These are phyloP conservation scores for Suillus occidentalis DNA, from an alignment of 768 basidiomycete genomes.

Conservation along the genomic window DNA sequence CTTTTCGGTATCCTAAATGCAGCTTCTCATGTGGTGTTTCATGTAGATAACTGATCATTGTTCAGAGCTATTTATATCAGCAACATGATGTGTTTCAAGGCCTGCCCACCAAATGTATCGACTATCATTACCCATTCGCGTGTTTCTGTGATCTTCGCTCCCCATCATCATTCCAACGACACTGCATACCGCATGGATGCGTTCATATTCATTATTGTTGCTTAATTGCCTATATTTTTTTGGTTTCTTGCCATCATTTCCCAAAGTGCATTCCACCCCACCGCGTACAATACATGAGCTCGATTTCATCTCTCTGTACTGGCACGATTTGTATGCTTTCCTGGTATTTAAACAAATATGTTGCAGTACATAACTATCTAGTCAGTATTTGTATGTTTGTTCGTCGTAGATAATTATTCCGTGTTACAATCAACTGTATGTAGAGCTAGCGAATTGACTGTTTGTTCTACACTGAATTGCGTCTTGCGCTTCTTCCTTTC, in stretches of 20 bases:
- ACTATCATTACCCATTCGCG: conserved; percentile 2
- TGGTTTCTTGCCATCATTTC: conserved; percentile 3
- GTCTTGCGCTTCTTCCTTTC: conserved; percentile 74
- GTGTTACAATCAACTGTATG: not conserved
- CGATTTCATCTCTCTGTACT: not conserved
- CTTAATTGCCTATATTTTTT: conserved; percentile 27
- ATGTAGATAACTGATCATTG: not conserved
- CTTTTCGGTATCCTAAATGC: not conserved
- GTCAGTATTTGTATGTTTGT: conserved; percentile 7
- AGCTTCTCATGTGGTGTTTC: not conserved
- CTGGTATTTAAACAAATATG: conserved; percentile 6
- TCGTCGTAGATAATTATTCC: conserved; percentile 9
- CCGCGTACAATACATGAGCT: conserved; percentile 1
- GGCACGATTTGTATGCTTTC: conserved; percentile 3
- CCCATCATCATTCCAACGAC: conserved; percentile 1
- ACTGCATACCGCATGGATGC: conserved; percentile 8
- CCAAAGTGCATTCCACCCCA: not conserved
- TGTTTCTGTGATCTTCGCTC: not conserved
- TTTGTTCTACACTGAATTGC: conserved; percentile 59
- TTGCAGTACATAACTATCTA: conserved; percentile 3
- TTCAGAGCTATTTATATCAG: conserved; percentile 8
- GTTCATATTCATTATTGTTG: conserved; percentile 36
- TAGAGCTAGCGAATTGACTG: not conserved
- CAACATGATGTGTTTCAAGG: conserved; percentile 1
- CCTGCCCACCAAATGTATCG: conserved; percentile 6